Base-by-base conservation (phyloP, 1,284 basidiomycete species). In the Caloboletus firmus region DNA sequence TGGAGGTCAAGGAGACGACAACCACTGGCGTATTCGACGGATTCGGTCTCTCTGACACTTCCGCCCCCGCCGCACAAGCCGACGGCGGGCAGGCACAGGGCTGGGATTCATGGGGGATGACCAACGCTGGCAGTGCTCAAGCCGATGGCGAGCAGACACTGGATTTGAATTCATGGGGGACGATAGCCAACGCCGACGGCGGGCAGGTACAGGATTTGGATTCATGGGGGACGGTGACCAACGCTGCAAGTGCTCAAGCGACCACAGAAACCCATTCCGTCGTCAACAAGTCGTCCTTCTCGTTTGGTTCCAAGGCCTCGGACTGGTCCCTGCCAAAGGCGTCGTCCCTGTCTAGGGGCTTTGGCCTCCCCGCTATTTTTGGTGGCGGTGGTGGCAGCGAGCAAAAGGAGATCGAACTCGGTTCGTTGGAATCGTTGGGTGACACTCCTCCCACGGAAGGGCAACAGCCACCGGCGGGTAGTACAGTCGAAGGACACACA, bases 361-460 rank as follows among this genome's bases (percentile, higher is more conserved):
- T 49, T 11, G 3, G 34, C 52, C 50, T n/a, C n/a, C n/a, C n/a
- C n/a, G n/a, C 54, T 17, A 0, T 65, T 15, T 60, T 62, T 45
- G 52, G 56, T 6, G 34, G 24, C 30, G 49, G 56, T 5, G 41
- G 34, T 6, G 24, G 12, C 1, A 34, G 13, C 0, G 40, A 7
- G 4, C 44, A 45, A 15, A 44, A n/a, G 24, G 54, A 49, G 13
- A 3, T 65, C 13, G 64, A 65, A 36, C 51, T 67, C 10, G 52
- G 9, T 24, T 0, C 6, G 10, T 4, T 36, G 4, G 52, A 7
- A 20, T 0, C 6, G 10, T 4, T 36, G 4, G 53, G 12, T 5
- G 51, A n/a, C 9, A 17, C 5, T 15, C 28, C 3, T 30, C 15
- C 28, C 28, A 28, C 9, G 28, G 62, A 31, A 18, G 35, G 17